Conservation (phyloP, 768 basidiomycete species). For the Pleurotus platypus region DNA sequence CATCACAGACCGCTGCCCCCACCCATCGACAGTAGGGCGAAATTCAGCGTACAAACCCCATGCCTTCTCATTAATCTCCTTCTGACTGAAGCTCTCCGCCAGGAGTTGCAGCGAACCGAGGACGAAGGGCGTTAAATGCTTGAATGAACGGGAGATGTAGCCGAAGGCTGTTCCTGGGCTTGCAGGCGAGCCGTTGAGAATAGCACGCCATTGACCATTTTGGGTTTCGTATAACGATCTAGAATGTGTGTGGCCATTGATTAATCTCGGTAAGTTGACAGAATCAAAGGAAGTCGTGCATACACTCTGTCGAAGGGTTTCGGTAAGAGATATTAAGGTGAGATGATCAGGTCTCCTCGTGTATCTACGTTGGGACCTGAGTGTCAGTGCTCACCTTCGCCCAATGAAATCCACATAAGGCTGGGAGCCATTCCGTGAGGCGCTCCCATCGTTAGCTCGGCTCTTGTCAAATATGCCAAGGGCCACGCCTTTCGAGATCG, state of each 20-base stretch:
- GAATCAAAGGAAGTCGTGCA: conserved; percentile 12
- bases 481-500: conserved; percentile 77
- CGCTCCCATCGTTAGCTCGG: conserved; percentile 53
- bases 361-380: too few relatives aligned
- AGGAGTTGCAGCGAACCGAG: conserved; percentile 75
- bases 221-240: conserved; percentile 81
- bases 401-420: conserved; percentile 88
- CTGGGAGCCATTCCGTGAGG: conserved; percentile 55
- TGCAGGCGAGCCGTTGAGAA: conserved; percentile 66
- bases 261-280: conserved; percentile 2
- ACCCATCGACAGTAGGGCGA: conserved; percentile 75
- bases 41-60: conserved; percentile 86
- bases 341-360: too few relatives aligned
- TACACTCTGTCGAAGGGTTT: conserved; percentile 31
- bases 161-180: conserved; percentile 73
- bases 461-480: conserved; percentile 70
- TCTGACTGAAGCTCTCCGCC: conserved; percentile 52
- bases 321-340: too few relatives aligned
- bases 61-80: conserved; percentile 62
- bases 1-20: conserved; percentile 82
- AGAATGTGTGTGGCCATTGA: conserved; percentile 2
- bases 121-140: conserved; percentile 74
- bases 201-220: conserved; percentile 74
- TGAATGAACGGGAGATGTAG: conserved; percentile 78
- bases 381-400: conserved; percentile 39